phyloP scores from a whole-genome alignment of 331 rosid species.

The Erythrophleum ivorense region DNA sequence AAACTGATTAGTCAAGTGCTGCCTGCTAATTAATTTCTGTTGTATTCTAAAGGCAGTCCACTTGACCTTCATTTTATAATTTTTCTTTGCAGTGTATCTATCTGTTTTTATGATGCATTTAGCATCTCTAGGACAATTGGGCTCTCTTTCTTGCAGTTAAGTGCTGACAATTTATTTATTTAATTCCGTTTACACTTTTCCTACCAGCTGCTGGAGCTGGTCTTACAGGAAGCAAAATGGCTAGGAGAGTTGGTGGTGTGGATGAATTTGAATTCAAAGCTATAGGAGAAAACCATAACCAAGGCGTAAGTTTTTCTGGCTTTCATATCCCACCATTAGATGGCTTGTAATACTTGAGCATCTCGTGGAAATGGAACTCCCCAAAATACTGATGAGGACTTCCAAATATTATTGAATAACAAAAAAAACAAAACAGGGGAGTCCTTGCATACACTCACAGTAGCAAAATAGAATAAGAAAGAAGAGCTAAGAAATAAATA shows the following conservation, averaged over 20 bases:
- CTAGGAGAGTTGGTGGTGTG: slow-evolving; percentile 84
- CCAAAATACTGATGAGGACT: too few species aligned
- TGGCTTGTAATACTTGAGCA: slow-evolving; percentile 15
- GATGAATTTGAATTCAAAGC: slow-evolving; percentile 85
- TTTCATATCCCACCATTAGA: slow-evolving; percentile 31
- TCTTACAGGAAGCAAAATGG: slow-evolving; percentile 97
- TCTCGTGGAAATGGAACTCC: neutral
- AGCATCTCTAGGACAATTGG: slow-evolving; percentile 6
- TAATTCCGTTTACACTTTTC: slow-evolving; percentile 25
- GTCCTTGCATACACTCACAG: too few species aligned
- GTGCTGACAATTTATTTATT: slow-evolving; percentile 7
- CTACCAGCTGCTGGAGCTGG: slow-evolving; percentile 94
- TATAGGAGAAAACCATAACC: slow-evolving; percentile 85
- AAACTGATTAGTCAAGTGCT: slow-evolving; percentile 21
- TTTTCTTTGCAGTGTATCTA: slow-evolving; percentile 31
- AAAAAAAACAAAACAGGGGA: too few species aligned
- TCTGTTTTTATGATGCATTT: slow-evolving; percentile 17
- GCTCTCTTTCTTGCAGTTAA: slow-evolving; percentile 16
- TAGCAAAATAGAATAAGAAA: too few species aligned
- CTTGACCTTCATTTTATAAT: slow-evolving; percentile 32
- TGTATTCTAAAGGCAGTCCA: slow-evolving; percentile 17
- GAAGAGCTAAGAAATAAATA: too few species aligned
- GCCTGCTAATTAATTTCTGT: slow-evolving; percentile 9
- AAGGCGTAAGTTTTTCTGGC: slow-evolving; percentile 63
- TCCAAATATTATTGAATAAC: too few species aligned